These are phyloP conservation scores for Cladosporium sp. DNA, from an alignment of 2,329 filamentous ascomycete genomes.

Conservation along the genomic window DNA sequence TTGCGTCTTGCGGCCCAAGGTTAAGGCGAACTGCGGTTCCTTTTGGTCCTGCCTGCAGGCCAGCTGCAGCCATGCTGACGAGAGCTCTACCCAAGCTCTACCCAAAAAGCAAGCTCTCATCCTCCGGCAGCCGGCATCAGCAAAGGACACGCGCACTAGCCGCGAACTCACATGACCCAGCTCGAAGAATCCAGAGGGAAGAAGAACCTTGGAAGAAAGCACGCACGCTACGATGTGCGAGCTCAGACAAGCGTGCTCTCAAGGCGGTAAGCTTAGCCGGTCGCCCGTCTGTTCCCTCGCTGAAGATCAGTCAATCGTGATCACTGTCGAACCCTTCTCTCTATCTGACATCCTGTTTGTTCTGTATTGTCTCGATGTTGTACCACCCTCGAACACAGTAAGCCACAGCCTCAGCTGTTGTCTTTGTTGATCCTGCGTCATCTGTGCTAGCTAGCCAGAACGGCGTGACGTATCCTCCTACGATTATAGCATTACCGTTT, in stretches of 20 bases:
- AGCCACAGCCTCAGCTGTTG: background rate
- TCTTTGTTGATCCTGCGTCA: background rate
- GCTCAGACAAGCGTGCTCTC: background rate
- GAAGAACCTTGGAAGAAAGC: background rate
- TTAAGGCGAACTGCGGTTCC: conserved; percentile 1
- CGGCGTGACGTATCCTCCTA: conserved; percentile 1
- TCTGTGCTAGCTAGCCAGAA: background rate
- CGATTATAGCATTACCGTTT: conserved; percentile 3
- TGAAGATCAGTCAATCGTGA: background rate
- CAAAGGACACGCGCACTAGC: conserved; percentile 2
- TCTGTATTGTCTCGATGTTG: background rate
- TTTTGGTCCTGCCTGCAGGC: conserved; percentile 2
- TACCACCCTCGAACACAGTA: background rate
- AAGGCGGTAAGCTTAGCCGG: conserved; percentile 2
- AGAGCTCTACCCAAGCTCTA: conserved; percentile 7
- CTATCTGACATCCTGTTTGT: background rate
- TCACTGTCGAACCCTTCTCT: background rate
- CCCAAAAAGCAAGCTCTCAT: background rate
- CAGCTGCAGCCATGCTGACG: conserved; percentile 16
- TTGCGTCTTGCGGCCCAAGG: conserved; percentile 15
- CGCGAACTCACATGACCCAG: conserved; percentile 13
- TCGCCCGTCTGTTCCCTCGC: background rate
- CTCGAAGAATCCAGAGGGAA: background rate
- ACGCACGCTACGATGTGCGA: background rate
- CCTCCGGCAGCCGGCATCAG: background rate